Percentiles rank a stretch among this genome's conserved stretches.
These are phyloP conservation scores for Nemophila menziesii DNA, from an alignment of 257 asterid genomes.

Conservation along the genomic window DNA sequence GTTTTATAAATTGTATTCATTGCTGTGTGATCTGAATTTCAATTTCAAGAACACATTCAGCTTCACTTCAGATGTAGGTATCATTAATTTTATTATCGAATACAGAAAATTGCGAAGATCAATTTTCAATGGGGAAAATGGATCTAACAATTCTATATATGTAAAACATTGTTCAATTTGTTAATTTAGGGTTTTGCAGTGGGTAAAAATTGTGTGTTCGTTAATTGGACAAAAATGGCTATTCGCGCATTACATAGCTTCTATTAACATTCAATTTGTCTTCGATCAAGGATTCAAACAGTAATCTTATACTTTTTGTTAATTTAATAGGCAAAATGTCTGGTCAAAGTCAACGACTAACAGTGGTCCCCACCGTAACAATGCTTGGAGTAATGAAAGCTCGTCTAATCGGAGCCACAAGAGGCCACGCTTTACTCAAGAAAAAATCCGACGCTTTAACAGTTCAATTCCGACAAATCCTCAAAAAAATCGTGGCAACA, in stretches of 20 bases:
- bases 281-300: background rate
- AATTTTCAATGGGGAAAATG: too few species aligned
- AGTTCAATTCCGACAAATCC: constrained; percentile 39
- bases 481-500: constrained; percentile 30
- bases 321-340: background rate
- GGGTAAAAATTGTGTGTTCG: background rate
- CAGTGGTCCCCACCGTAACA: constrained; percentile 39
- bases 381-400: constrained; percentile 41
- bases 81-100: too few species aligned
- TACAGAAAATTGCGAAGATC: background rate
- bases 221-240: background rate
- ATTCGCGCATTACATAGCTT: too few species aligned
- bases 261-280: background rate
- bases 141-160: too few species aligned
- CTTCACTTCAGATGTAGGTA: too few species aligned
- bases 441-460: constrained; percentile 43
- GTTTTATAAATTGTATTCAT: too few species aligned
- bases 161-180: too few species aligned
- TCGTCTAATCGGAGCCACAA: constrained; percentile 39
- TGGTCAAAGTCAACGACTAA: constrained; percentile 35
- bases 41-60: background rate
- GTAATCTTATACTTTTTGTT: too few species aligned
- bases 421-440: constrained; percentile 44
- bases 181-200: too few species aligned
- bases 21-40: background rate